Evolutionary conservation across 495 filamentous ascomycete genomes (phyloP).

Genomic region (Clohesyomyces aquaticus): DNA sequence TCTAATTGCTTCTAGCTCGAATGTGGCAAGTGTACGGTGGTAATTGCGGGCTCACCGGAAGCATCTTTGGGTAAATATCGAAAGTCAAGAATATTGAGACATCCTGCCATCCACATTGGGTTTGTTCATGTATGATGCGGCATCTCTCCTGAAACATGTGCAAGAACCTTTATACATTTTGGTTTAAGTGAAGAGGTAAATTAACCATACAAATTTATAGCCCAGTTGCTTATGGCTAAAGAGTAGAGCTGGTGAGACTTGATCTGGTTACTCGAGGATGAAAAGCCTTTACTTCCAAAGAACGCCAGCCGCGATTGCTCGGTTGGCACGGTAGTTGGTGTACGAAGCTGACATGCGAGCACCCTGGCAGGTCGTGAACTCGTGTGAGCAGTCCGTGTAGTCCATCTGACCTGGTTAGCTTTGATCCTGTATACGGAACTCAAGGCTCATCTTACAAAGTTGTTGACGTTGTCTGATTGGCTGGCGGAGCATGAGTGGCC

Average conservation of each 20-base stretch:
- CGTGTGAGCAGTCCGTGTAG: constrained; percentile 31
- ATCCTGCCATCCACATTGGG: too few species aligned
- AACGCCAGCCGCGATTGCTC: constrained; percentile 13
- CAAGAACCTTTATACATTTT: too few species aligned
- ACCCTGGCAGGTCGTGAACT: constrained; percentile 37
- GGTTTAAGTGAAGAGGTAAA: too few species aligned
- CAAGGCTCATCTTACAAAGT: constrained; percentile 43
- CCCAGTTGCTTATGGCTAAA: neutral
- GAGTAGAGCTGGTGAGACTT: neutral
- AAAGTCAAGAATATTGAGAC: too few species aligned
- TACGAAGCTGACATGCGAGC: constrained; percentile 21
- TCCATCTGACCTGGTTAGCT: constrained; percentile 22
- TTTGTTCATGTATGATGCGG: too few species aligned
- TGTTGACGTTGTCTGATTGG: constrained; percentile 55
- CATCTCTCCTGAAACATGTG: too few species aligned
- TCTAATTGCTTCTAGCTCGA: too few species aligned
- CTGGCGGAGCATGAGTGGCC: constrained; percentile 56
- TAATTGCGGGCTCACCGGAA: too few species aligned
- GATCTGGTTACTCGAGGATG: neutral
- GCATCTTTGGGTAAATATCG: too few species aligned
- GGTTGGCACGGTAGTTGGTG: constrained; percentile 1
- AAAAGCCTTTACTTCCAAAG: neutral
- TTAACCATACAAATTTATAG: too few species aligned
- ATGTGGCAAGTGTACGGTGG: too few species aligned
- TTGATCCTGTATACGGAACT: neutral